Evolutionary conservation across 352 stramenopile species (phyloP).

Genomic region (Halophytophthora batemanensis): DNA sequence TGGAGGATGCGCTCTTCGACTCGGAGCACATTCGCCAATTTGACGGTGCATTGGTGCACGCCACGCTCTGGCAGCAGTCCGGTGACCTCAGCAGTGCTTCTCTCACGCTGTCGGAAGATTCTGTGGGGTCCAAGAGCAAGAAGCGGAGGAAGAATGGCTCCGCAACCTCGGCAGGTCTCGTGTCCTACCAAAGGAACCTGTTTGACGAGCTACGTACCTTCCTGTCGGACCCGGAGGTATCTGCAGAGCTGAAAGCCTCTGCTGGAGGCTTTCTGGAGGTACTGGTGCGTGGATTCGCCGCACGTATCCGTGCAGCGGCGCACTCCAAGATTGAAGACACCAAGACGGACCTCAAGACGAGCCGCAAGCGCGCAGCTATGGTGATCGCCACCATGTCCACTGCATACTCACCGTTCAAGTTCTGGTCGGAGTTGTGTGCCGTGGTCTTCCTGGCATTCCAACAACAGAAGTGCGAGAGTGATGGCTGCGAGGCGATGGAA

Average conservation of each 20-base stretch:
- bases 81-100: background rate
- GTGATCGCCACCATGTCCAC: conserved; percentile 76
- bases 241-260: conserved; percentile 38
- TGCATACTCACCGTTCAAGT: conserved; percentile 82
- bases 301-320: conserved; percentile 59
- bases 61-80: conserved; percentile 19
- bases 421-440: conserved; percentile 81
- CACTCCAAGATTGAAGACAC: conserved; percentile 70
- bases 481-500: conserved; percentile 20
- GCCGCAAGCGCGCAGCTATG: conserved; percentile 66
- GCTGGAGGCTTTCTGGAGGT: conserved; percentile 59
- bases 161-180: conserved; percentile 27
- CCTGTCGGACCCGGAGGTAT: conserved; percentile 34
- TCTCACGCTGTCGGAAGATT: conserved; percentile 6
- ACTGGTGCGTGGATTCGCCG: conserved; percentile 53
- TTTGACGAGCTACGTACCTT: conserved; percentile 72
- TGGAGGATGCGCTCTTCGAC: conserved; percentile 78
- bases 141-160: conserved; percentile 44
- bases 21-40: conserved; percentile 73
- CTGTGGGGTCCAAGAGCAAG: conserved; percentile 28
- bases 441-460: conserved; percentile 51
- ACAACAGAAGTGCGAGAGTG: conserved; percentile 9
- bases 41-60: conserved; percentile 54
- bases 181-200: conserved; percentile 79
- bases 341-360: conserved; percentile 67